Evolutionary conservation across 257 asterid genomes (phyloP).

Genomic region (Lavandula angustifolia): DNA sequence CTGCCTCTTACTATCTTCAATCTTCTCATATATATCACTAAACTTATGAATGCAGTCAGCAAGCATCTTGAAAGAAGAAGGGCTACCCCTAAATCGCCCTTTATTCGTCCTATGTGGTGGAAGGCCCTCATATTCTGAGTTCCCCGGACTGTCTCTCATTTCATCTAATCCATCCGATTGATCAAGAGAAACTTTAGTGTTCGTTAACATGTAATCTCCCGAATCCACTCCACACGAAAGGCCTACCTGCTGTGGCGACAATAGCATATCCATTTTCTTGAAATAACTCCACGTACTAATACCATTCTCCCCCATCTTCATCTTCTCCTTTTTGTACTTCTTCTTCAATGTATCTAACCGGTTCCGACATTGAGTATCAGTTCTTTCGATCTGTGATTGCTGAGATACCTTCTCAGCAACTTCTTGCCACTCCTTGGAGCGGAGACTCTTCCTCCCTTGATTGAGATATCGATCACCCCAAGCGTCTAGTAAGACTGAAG

Average conservation of each 20-base stretch:
- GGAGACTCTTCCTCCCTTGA: conserved; percentile 89
- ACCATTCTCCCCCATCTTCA: conserved; percentile 43
- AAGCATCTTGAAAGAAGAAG: conserved; percentile 50
- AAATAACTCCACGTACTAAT: conserved; percentile 66
- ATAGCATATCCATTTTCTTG: conserved; percentile 68
- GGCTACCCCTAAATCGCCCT: conserved; percentile 23
- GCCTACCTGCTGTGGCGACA: conserved; percentile 54
- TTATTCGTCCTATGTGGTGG: conserved; percentile 44
- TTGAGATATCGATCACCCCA: conserved; percentile 89
- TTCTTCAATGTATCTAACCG: conserved; percentile 91
- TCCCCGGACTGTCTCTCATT: conserved; percentile 79
- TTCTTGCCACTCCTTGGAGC: conserved; percentile 94
- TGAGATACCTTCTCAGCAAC: conserved; percentile 79
- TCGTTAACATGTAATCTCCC: conserved; percentile 65
- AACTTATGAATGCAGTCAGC: conserved; percentile 81
- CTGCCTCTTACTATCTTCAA: conserved; percentile 72
- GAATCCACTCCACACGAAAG: conserved; percentile 81
- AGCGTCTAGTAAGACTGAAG: conserved; percentile 62
- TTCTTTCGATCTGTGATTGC: conserved; percentile 66
- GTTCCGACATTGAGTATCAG: conserved; percentile 90
- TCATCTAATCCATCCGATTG: conserved; percentile 72
- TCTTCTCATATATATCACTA: conserved; percentile 72
- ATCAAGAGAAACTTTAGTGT: conserved; percentile 53
- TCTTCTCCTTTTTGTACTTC: conserved; percentile 90
- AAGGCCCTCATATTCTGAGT: conserved; percentile 55